phyloP scores from a whole-genome alignment of 1,139 yeast species.

The Kurtzmaniella quercitrusa region DNA sequence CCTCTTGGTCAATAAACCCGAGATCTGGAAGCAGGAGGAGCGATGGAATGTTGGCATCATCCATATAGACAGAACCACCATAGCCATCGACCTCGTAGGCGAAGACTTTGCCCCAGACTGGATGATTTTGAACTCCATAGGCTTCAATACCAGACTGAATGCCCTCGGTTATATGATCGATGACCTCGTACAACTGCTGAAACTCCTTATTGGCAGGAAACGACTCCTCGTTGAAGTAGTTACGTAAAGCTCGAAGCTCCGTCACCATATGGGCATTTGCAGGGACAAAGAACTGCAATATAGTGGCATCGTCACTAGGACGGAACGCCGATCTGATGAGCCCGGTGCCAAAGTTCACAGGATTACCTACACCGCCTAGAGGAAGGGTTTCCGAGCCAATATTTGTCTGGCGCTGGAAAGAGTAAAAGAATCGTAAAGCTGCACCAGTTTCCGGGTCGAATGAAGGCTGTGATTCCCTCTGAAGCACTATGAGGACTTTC shows the following conservation, averaged over 20 bases:
- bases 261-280: constrained; percentile 77
- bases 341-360: constrained; percentile 69
- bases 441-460: constrained; percentile 55
- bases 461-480: constrained; percentile 61
- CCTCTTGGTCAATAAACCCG: constrained; percentile 52
- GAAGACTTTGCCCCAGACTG: constrained; percentile 67
- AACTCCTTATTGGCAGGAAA: not conserved
- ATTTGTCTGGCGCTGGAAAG: constrained; percentile 70
- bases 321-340: constrained; percentile 81
- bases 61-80: constrained; percentile 74
- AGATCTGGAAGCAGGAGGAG: constrained; percentile 75
- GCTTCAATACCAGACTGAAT: constrained; percentile 57
- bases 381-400: constrained; percentile 80
- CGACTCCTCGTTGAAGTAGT: constrained; percentile 14
- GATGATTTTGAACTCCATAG: constrained; percentile 64
- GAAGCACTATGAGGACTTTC: constrained; percentile 48
- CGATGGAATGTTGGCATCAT: constrained; percentile 88
- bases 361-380: constrained; percentile 76
- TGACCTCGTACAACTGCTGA: constrained; percentile 13
- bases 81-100: constrained; percentile 91
- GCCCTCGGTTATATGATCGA: constrained; percentile 32
- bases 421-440: constrained; percentile 48
- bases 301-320: constrained; percentile 87
- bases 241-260: constrained; percentile 45
- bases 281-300: constrained; percentile 76